Conservation (phyloP, 306 rosid species). For the Glycine soja region DNA sequence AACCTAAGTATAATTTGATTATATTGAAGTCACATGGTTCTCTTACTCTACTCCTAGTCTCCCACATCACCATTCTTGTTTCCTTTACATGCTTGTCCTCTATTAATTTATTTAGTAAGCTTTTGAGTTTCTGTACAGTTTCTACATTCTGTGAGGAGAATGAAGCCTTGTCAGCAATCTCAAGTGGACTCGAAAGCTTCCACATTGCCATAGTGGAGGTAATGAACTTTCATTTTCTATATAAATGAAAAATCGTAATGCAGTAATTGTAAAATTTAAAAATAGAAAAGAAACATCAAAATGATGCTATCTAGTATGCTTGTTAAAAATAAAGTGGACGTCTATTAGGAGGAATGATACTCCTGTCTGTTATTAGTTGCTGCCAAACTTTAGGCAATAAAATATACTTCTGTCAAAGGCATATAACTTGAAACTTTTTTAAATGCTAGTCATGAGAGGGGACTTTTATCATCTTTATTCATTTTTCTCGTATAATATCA, state of each 20-base stretch:
- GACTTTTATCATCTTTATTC: neutral
- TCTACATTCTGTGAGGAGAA: constrained; percentile 66
- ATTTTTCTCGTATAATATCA: constrained; percentile 9
- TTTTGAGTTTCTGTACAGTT: constrained; percentile 57
- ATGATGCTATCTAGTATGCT: constrained; percentile 26
- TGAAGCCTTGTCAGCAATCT: constrained; percentile 75
- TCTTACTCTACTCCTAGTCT: constrained; percentile 12
- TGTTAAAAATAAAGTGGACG: neutral
- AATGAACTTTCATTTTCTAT: constrained; percentile 26
- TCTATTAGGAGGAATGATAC: constrained; percentile 23
- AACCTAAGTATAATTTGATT: constrained; percentile 1
- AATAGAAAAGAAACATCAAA: neutral
- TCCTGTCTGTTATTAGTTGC: constrained; percentile 13
- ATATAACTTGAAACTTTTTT: neutral
- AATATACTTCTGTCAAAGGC: neutral
- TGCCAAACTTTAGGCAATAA: neutral
- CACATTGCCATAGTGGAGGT: constrained; percentile 89
- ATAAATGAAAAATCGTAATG: neutral
- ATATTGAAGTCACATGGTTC: constrained; percentile 33
- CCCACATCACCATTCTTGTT: constrained; percentile 27
- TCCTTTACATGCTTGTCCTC: constrained; percentile 8
- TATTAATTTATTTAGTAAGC: constrained; percentile 37
- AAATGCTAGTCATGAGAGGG: neutral
- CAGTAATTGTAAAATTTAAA: constrained; percentile 7
- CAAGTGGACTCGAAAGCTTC: constrained; percentile 64